phyloP scores from a whole-genome alignment of 1,284 basidiomycete genomes.

The Phenoliferia sp. region DNA sequence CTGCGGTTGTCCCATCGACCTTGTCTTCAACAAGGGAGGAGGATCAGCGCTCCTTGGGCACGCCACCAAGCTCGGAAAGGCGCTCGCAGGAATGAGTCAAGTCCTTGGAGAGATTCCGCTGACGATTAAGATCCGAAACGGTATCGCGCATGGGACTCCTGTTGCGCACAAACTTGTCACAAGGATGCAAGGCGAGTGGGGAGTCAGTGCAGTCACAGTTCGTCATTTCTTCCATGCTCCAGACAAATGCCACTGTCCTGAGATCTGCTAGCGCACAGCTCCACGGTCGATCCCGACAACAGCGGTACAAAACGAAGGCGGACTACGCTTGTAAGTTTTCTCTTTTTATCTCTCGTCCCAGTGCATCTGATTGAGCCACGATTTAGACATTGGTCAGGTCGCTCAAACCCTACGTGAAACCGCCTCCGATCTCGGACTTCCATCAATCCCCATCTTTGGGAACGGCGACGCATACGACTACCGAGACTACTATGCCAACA shows the following conservation, averaged over 20 bases:
- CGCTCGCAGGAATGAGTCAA: slow-evolving; percentile 84
- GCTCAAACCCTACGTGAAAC: slow-evolving; percentile 74
- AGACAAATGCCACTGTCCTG: too few species aligned
- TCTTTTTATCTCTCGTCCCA: neutral
- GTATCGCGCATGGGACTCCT: slow-evolving; percentile 73
- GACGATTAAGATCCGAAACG: slow-evolving; percentile 92
- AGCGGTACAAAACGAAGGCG: slow-evolving; percentile 53
- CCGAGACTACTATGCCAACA: slow-evolving; percentile 71
- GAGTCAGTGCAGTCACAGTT: slow-evolving; percentile 73
- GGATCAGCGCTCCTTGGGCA: slow-evolving; percentile 67
- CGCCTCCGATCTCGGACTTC: slow-evolving; percentile 68
- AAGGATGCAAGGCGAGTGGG: slow-evolving; percentile 71
- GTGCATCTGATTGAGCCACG: neutral
- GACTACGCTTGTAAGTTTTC: slow-evolving; percentile 54
- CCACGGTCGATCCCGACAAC: slow-evolving; percentile 86
- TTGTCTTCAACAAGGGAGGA: slow-evolving; percentile 69
- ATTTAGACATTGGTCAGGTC: slow-evolving; percentile 67
- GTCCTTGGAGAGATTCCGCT: slow-evolving; percentile 88
- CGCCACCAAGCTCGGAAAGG: slow-evolving; percentile 74
- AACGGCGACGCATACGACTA: slow-evolving; percentile 92
- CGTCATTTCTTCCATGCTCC: slow-evolving; percentile 21
- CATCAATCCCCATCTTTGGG: slow-evolving; percentile 86
- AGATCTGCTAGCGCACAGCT: too few species aligned
- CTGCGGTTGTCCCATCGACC: slow-evolving; percentile 93
- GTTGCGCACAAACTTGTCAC: slow-evolving; percentile 90